A percentile compares a stretch with the other conserved stretches of the same genome.
These are phyloP conservation scores for Thermochaetoides dissita DNA, from an alignment of 2,329 filamentous ascomycete genomes.

Conservation along the genomic window DNA sequence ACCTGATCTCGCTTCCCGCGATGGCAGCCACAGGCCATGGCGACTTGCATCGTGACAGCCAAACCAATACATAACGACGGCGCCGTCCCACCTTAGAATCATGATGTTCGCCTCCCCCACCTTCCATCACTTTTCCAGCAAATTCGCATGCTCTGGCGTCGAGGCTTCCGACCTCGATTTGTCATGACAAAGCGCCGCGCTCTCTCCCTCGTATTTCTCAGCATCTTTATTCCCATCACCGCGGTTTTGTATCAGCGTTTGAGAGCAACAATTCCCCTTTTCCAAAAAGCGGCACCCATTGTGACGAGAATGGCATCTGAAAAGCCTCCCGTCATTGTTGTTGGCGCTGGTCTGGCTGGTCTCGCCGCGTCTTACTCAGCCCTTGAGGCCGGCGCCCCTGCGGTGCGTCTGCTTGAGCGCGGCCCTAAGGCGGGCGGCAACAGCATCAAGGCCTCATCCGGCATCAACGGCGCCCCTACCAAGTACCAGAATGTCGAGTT, in stretches of 20 bases:
- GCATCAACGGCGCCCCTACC: constrained; percentile 50
- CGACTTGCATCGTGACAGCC: too few relatives aligned
- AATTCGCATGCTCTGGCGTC: too few relatives aligned
- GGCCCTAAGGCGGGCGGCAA: constrained; percentile 47
- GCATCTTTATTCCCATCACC: constrained; percentile 13
- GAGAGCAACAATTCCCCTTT: constrained; percentile 1
- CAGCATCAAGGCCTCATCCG: constrained; percentile 52
- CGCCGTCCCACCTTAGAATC: too few relatives aligned
- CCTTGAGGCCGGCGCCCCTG: constrained; percentile 30
- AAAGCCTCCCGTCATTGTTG: constrained; percentile 33
- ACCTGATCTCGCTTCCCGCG: too few relatives aligned
- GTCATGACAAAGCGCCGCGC: constrained; percentile 7
- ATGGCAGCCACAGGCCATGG: too few relatives aligned
- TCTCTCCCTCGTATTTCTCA: constrained; percentile 3
- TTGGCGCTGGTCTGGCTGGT: constrained; percentile 53
- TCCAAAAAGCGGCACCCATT: neutral
- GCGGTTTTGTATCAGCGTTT: constrained; percentile 13
- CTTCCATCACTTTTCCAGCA: neutral
- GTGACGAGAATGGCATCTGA: too few relatives aligned
- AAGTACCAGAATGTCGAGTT: constrained; percentile 32
- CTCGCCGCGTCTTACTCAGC: constrained; percentile 45
- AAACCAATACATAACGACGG: too few relatives aligned
- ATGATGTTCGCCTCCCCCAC: neutral
- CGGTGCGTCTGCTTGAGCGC: constrained; percentile 46
- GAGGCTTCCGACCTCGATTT: too few relatives aligned